Evolutionary conservation across 2,329 filamentous ascomycete genomes (phyloP), one percentile per base, ranked within the genome.

Genomic region (Achaetomium macrosporum): DNA sequence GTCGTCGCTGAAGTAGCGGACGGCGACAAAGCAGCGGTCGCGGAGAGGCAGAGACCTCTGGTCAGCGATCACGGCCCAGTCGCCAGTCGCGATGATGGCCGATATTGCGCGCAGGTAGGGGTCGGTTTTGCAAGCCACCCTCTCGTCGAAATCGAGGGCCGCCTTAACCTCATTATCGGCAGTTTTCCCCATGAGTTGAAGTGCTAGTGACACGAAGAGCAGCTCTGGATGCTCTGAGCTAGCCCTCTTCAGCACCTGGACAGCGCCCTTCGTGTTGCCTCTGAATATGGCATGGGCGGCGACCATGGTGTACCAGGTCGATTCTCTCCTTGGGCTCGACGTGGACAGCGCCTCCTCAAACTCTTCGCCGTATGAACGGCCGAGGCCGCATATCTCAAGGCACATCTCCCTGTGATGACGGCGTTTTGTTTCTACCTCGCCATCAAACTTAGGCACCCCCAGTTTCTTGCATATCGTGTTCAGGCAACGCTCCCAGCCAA

Each of bases 71-170:
- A 79, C 78, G 16, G 79, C 73, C 89, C 89, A 93, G 65, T 90
- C 80, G 5, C 85, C 85, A 0, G 84, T 88, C 10, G 85, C 83
- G 56, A 93, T 87, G 59, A 88, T 83, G 3, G 84, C 83, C 20
- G 89, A 88, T 44, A 93, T 85, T 6, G 87, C 88, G 51, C 88
- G 84, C 20, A 93, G 77, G 64, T 91, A 92, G 0, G 88, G 85
- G 61, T 93, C 87, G 0, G 84, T 83, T 56, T 85, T 80, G 54
- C 78, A 81, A 25, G 82, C 79, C 13, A 81, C 73, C 2, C 72
- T 72, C 52, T 80, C 77, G 64, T 83, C 79, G 60, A 82, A 79
- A 60, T 82, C 79, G 20, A 83, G 71, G 55, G 78, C 71, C 57
- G 76, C 73, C 56, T 75, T 75, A 40, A 68, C 68, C 4, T 72